Evolutionary conservation across 164 flowering plant species (phyloP), one percentile per base, ranked within the genome.

Genomic region (Macadamia tetraphylla): DNA sequence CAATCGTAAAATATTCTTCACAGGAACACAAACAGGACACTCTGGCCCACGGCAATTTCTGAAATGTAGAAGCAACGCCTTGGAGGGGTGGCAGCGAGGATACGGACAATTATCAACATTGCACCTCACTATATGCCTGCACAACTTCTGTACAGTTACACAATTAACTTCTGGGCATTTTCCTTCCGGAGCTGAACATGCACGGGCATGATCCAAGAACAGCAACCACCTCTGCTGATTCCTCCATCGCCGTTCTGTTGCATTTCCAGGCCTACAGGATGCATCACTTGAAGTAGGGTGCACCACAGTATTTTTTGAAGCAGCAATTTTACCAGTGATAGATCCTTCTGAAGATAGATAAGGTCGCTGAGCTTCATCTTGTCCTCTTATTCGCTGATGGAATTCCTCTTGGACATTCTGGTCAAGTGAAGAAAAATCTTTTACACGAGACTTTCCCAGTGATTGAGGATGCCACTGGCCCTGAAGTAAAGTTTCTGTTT

Each of bases 21-120:
- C 91, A 66, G 85, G 90, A 76, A 84, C 72, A 69, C 99, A 95
- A 56, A 92, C 92, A 73, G 94, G 93, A 71, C 99, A 95, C 32
- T 67, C 68, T 23, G 72, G 49, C 58, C 70, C 80, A 53, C 60
- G 71, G 71, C 99, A 95, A 15, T 43, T 63, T 75, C 61, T 84
- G 70, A 71, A 49, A 77, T 95, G 99, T 14, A 69, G 32, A 65
- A 88, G 31, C 78, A 90, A 69, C 49, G 0, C 55, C 77, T 75
- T 88, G 59, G 92, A 65, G 15, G 1, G 72, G 64, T 9, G 75
- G 73, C 99, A 95, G 18, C 89, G 87, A 61, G 88, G 89, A 76
- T 79, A 73, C 46, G 79, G 18, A 67, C 99, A 94, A 17, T 75
- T 74, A 48, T 70, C 12, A 29, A 46, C 48, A 32, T 64, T 67